Evolutionary conservation across 352 stramenopile genomes (phyloP), one percentile per base, ranked within the genome.

Genomic region (Globisporangium abappressorium): DNA sequence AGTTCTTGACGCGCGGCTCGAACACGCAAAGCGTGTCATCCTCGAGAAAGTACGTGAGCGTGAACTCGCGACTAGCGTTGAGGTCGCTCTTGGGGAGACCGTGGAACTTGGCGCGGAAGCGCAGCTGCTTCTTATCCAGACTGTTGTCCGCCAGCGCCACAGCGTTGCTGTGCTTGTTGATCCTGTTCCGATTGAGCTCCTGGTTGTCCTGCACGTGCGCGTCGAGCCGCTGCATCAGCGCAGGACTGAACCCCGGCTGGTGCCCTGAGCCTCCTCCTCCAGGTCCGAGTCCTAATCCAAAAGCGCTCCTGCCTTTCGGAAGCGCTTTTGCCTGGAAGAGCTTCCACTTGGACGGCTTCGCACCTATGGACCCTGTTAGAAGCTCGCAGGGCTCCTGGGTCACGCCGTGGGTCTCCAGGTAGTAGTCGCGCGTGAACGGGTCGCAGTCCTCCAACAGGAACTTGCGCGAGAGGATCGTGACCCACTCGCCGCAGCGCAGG

Each of bases 401-500:
- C 41, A 98, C 76, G 12, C 93, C 91, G 41, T 92, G 73, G 8
- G 72, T 86, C 64, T 90, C 77, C 43, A 93, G 59, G 71, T 97
- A 98, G 81, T 94, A 98, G 2, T 88, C 77, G 7, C 84, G 79
- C n/a, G 93, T 98, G 70, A 97, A 97, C 49, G 77, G 72, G 69
- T 98, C 92, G 73, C 94, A 98, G 68, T 95, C 86, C 66, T 97
- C 78, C 20, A 98, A 80, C 14, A 97, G 69, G n/a, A 98, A 77
- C n/a, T 70, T 68, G 7, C 91, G 81, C 15, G 93, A 90, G 59
- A 93, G 96, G 18, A 98, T 84, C 12, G 78, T 71, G n/a, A 98
- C 66, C 63, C 74, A 82, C 51, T 95, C 79, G 2, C 94, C 94
- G 55, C 89, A 97, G 43, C 82, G 77, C 46, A 98, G 64, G 68